Evolutionary conservation across 164 flowering plant genomes (phyloP).

Genomic region (Taxillus chinensis): DNA sequence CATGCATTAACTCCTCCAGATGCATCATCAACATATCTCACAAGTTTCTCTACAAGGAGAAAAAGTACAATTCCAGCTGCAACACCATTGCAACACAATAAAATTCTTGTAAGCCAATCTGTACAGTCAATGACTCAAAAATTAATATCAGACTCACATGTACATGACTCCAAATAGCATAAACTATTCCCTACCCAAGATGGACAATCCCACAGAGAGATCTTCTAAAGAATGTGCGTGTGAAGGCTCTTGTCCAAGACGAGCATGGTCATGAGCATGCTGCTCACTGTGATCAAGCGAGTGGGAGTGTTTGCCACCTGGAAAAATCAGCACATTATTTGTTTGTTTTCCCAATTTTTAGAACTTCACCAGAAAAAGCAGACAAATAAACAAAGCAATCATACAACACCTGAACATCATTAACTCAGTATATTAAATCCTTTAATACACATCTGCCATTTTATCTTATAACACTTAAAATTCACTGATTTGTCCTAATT

Average conservation of each 20-base stretch:
- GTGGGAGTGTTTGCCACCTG: slow-evolving; percentile 81
- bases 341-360: not conserved
- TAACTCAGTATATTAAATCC: no score
- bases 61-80: slow-evolving; percentile 93
- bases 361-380: not conserved
- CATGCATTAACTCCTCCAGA: slow-evolving; percentile 42
- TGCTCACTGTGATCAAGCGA: slow-evolving; percentile 43
- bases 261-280: slow-evolving; percentile 33
- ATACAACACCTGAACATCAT: no score
- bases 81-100: slow-evolving; percentile 17
- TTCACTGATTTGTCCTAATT: no score
- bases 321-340: slow-evolving; percentile 7
- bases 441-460: no score
- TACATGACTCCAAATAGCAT: not conserved
- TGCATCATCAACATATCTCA: slow-evolving; percentile 77
- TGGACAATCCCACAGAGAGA: slow-evolving; percentile 79
- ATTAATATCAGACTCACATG: not conserved
- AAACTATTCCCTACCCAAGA: slow-evolving; percentile 49
- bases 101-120: not conserved
- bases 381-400: no score
- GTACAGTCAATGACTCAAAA: not conserved
- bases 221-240: slow-evolving; percentile 81
- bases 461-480: no score
- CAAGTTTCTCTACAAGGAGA: slow-evolving; percentile 87
- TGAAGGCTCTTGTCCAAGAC: slow-evolving; percentile 26